A percentile compares a stretch with the other conserved stretches of the same genome.
phyloP scores from a whole-genome alignment of 495 filamentous ascomycete genomes.

The Annulohypoxylon stygium region DNA sequence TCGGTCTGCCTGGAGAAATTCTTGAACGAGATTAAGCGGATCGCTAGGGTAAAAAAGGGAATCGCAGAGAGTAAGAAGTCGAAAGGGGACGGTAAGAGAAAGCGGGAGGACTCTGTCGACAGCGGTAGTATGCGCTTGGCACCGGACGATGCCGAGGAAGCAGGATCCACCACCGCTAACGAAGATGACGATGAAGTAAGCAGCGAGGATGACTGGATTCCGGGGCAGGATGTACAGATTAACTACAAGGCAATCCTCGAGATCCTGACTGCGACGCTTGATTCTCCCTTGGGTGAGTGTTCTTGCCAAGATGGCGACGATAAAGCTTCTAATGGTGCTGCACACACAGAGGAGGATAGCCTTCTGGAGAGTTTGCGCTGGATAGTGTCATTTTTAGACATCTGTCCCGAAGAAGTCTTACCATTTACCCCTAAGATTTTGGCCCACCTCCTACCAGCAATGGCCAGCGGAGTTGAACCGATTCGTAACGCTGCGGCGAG shows the following conservation, averaged over 20 bases:
- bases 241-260: slow-evolving; percentile 92
- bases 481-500: slow-evolving; percentile 89
- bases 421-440: slow-evolving; percentile 92
- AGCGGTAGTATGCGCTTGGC: slow-evolving; percentile 64
- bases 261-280: slow-evolving; percentile 90
- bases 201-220: slow-evolving; percentile 93
- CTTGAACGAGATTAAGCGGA: slow-evolving; percentile 92
- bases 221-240: slow-evolving; percentile 95
- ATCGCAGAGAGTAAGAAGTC: slow-evolving; percentile 87
- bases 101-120: slow-evolving; percentile 74
- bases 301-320: slow-evolving; percentile 36
- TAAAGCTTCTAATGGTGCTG: slow-evolving; percentile 16
- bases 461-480: slow-evolving; percentile 89
- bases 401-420: slow-evolving; percentile 97
- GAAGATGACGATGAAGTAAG: slow-evolving; percentile 69
- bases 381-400: slow-evolving; percentile 97
- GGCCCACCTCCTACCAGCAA: slow-evolving; percentile 91
- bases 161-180: slow-evolving; percentile 70
- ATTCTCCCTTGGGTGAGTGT: slow-evolving; percentile 79
- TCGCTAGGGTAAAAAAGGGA: slow-evolving; percentile 90
- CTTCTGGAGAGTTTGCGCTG: slow-evolving; percentile 91
- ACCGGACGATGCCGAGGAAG: slow-evolving; percentile 62
- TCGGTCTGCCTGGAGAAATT: slow-evolving; percentile 93
- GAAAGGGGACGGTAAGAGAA: slow-evolving; percentile 73
- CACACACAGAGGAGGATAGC: slow-evolving; percentile 80